A percentile compares a stretch with the other conserved stretches of the same genome.
Conservation (phyloP, 176 grass and related monocot genomes). For the Saccharum spontaneum region DNA sequence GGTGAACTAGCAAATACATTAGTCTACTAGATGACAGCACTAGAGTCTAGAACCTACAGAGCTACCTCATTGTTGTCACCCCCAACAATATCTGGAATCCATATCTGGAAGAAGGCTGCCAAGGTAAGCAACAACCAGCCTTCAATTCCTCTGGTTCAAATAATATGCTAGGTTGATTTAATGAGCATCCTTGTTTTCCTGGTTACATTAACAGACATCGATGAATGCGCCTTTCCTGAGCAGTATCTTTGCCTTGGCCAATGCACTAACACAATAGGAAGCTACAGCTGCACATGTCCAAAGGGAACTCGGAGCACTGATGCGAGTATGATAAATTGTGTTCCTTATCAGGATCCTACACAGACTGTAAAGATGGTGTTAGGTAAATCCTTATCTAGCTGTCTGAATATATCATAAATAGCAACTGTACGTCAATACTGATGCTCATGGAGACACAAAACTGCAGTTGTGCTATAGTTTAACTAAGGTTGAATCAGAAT, state of each 20-base stretch:
- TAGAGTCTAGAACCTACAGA: too few relatives aligned
- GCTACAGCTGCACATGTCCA: constrained; percentile 7
- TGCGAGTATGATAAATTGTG: not conserved
- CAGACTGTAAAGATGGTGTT: not conserved
- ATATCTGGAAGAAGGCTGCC: constrained; percentile 38
- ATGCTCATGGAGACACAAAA: not conserved
- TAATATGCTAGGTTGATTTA: not conserved
- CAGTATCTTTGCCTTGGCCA: not conserved
- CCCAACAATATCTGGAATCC: constrained; percentile 26
- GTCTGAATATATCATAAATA: not conserved
- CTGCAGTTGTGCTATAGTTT: not conserved
- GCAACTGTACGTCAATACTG: not conserved
- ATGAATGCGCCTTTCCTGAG: constrained; percentile 1
- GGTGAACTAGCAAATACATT: not conserved
- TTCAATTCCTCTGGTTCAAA: not conserved
- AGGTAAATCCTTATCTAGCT: not conserved
- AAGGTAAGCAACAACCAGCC: constrained; percentile 23
- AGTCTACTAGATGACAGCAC: too few relatives aligned
- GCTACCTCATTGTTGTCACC: too few relatives aligned
- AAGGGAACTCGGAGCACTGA: not conserved
- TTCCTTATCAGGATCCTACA: not conserved
- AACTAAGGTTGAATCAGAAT: not conserved
- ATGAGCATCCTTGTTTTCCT: not conserved
- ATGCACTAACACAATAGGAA: constrained; percentile 8
- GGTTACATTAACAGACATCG: not conserved